Evolutionary conservation across 2,329 filamentous ascomycete species (phyloP).

Genomic region (Metarhizium humberi): DNA sequence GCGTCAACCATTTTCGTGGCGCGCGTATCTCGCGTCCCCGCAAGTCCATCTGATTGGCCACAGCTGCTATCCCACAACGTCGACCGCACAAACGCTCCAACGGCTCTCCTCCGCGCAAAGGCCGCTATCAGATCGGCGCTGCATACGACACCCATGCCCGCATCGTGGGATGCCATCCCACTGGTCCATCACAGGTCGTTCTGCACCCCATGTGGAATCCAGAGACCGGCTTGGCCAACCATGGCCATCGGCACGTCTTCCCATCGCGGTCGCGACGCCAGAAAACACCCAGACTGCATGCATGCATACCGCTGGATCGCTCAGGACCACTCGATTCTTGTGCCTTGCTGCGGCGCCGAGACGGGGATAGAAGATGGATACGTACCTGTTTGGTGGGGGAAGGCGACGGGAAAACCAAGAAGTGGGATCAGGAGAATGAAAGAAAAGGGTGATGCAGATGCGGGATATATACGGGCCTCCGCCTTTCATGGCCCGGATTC

Average conservation of each 20-base stretch:
- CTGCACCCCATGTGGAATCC: slow-evolving; percentile 1
- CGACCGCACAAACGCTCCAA: neutral
- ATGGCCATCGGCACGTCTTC: slow-evolving; percentile 7
- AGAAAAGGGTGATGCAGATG: neutral
- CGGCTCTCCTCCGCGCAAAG: neutral
- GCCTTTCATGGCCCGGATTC: neutral
- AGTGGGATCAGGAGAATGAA: neutral
- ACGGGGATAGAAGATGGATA: neutral
- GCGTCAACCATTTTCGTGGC: neutral
- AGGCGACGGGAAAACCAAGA: slow-evolving; percentile 1
- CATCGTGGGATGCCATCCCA: neutral
- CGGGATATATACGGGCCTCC: neutral
- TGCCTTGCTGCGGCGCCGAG: neutral
- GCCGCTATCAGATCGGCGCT: neutral
- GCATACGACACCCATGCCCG: neutral
- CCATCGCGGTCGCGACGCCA: slow-evolving; percentile 11
- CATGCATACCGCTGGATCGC: neutral
- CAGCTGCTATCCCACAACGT: neutral
- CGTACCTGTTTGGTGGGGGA: neutral
- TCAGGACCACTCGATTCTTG: slow-evolving; percentile 14
- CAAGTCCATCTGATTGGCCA: neutral
- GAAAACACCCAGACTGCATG: neutral
- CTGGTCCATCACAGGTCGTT: neutral
- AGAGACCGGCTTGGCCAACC: slow-evolving; percentile 3
- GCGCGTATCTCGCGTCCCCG: slow-evolving; percentile 2